Percentiles rank a stretch among this genome's conserved stretches.
Conservation (phyloP, 2,329 filamentous ascomycete genomes). For the Ophiocordyceps australis region DNA sequence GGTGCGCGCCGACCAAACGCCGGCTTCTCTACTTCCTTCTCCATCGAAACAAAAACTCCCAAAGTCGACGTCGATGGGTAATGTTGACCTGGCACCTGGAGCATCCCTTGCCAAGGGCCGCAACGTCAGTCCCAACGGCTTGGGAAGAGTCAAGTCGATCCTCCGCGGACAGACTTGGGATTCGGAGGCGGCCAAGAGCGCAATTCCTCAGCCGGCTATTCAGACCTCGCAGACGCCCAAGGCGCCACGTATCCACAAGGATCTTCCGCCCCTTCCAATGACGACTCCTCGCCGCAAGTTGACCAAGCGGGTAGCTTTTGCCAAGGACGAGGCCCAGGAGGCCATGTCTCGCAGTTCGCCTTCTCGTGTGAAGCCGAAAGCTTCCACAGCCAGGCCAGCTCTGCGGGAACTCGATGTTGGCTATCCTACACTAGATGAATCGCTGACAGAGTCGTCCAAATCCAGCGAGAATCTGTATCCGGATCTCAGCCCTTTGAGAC, state of each 20-base stretch:
- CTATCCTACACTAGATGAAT: conserved; percentile 12
- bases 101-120: conserved; percentile 14
- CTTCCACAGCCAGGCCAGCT: conserved; percentile 22
- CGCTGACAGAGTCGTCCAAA: conserved; percentile 8
- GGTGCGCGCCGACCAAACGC: conserved; percentile 8
- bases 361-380: conserved; percentile 32
- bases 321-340: conserved; percentile 43
- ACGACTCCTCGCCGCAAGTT: conserved; percentile 51
- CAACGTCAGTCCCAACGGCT: conserved; percentile 28
- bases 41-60: conserved; percentile 26
- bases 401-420: conserved; percentile 6
- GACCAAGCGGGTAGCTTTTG: conserved; percentile 65
- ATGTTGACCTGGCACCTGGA: conserved; percentile 13
- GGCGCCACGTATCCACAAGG: conserved; percentile 26
- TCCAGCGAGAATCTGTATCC: conserved; percentile 28
- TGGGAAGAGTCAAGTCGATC: conserved; percentile 41
- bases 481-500: conserved; percentile 26
- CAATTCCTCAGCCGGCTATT: conserved; percentile 24
- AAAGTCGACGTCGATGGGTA: conserved; percentile 22
- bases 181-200: conserved; percentile 21
- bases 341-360: conserved; percentile 29
- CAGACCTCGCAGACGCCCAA: conserved; percentile 26
- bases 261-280: conserved; percentile 30
- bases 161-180: conserved; percentile 22
- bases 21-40: conserved; percentile 17